Base-by-base conservation (phyloP, 768 basidiomycete species). In the Clathrus columnatus region DNA sequence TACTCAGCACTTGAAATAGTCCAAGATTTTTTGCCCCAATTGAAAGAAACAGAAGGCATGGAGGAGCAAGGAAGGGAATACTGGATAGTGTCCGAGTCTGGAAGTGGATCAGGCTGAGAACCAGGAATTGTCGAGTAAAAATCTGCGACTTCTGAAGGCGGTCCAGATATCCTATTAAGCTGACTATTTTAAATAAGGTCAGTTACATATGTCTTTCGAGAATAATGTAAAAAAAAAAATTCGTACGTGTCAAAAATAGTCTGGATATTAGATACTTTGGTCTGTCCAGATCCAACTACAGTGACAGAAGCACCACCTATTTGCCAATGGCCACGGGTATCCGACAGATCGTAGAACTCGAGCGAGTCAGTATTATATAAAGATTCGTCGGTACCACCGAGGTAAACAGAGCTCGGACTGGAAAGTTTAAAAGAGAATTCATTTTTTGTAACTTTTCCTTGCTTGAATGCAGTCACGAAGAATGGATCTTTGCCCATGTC, bases 381-480 rank as follows among this genome's bases (percentile, higher is more conserved):
- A n/a, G 62, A 52, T 4, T 61, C 47, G 57, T 73, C 68, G 43
- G 63, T 61, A 20, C 71, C 71, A 14, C 73, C 73, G 44, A 73
- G 59, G 63, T 60, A 70, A 23, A 74, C 62, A 58, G 69, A 59
- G 16, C 60, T 61, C n/a, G 62, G 66, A 5, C 45, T 1, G 14
- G 61, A 59, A 41, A 70, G 65, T 51, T 63, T 64, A 61, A 69
- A 66, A 6, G 56, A 57, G 57, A 70, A 70, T 11, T 56, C 59
- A 29, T 53, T 59, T 42, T 51, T 18, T 18, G 24, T 23, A 29
- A 63, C 61, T 14, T 53, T 48, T 17, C 59, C 55, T 60, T 67
- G 60, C 4, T 43, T 21, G 17, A 61, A 54, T 10, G 65, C 57
- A 20, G 54, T 66, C 28, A 54, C 50, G 58, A 67, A 63, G 51